A percentile compares a stretch with the other conserved stretches of the same genome.
Conservation (phyloP, 169 alveolate genomes). For the Cryptosporidium tyzzeri region DNA sequence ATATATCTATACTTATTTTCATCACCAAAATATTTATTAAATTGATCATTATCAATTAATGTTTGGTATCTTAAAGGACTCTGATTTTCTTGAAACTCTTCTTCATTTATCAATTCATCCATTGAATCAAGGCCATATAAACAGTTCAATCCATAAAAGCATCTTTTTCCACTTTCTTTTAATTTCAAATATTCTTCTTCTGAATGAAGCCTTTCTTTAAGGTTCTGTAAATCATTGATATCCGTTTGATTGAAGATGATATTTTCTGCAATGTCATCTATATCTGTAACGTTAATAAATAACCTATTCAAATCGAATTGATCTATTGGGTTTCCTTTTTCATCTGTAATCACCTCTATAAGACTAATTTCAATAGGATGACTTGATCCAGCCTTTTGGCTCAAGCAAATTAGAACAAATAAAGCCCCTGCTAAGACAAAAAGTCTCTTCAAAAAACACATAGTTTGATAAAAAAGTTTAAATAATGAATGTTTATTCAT, state of each 20-base stretch:
- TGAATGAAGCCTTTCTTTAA: slow-evolving; percentile 1
- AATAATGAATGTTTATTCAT: background rate
- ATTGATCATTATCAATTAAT: slow-evolving; percentile 7
- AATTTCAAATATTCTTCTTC: slow-evolving; percentile 38
- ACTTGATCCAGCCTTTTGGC: background rate
- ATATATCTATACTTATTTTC: slow-evolving; percentile 19
- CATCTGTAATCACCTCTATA: slow-evolving; percentile 26
- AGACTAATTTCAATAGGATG: background rate
- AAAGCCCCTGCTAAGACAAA: background rate
- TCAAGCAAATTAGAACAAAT: background rate
- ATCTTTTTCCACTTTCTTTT: slow-evolving; percentile 28
- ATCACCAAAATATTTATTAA: slow-evolving; percentile 24
- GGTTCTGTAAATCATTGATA: background rate
- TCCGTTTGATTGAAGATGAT: slow-evolving; percentile 36
- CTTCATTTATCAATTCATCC: background rate
- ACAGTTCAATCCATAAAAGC: slow-evolving; percentile 44
- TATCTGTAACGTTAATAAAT: background rate
- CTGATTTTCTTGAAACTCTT: background rate
- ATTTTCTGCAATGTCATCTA: background rate
- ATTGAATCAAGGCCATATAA: slow-evolving; percentile 14
- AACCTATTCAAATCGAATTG: background rate
- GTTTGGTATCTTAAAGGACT: background rate
- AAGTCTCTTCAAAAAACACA: background rate
- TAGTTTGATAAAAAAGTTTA: background rate
- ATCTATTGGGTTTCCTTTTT: slow-evolving; percentile 1